Evolutionary conservation across 2,329 filamentous ascomycete species (phyloP).

Genomic region (Monilinia polystroma): DNA sequence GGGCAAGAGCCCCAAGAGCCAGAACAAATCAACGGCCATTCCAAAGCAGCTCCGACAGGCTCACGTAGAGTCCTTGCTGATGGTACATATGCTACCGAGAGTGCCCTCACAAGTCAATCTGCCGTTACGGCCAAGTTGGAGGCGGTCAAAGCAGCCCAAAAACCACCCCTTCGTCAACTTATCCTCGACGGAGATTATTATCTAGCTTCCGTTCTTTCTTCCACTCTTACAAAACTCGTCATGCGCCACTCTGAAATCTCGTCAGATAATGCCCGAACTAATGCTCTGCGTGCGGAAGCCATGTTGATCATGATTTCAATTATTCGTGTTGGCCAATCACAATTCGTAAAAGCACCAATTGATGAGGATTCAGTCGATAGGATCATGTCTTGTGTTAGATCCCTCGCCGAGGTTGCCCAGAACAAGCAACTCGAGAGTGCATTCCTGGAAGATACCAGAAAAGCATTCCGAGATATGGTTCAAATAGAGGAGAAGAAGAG

Average conservation of each 20-base stretch:
- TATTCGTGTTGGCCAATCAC: conserved; percentile 95
- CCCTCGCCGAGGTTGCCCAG: conserved; percentile 83
- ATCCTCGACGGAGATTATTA: conserved; percentile 98
- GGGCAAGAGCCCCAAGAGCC: conserved; percentile 62
- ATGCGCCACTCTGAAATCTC: conserved; percentile 97
- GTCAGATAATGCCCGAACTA: conserved; percentile 79
- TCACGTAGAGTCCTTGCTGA: conserved; percentile 92
- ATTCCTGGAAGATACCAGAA: conserved; percentile 91
- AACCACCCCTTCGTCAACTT: conserved; percentile 89
- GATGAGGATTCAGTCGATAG: conserved; percentile 98
- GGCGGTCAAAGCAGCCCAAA: conserved; percentile 94
- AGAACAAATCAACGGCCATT: conserved; percentile 74
- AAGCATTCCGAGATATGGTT: conserved; percentile 96
- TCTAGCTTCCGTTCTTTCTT: conserved; percentile 89
- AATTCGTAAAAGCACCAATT: conserved; percentile 95
- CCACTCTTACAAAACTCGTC: conserved; percentile 93
- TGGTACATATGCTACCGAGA: conserved; percentile 96
- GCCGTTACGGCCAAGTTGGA: conserved; percentile 87
- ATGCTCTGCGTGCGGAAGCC: conserved; percentile 89
- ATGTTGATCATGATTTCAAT: conserved; percentile 99
- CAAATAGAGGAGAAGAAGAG: conserved; percentile 97
- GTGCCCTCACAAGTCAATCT: conserved; percentile 88
- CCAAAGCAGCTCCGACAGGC: conserved; percentile 76
- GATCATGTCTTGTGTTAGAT: conserved; percentile 96
- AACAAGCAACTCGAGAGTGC: conserved; percentile 89